Evolutionary conservation across 2,329 filamentous ascomycete genomes (phyloP), one percentile per base, ranked within the genome.

Genomic region (Ophiosphaerella herpotricha): DNA sequence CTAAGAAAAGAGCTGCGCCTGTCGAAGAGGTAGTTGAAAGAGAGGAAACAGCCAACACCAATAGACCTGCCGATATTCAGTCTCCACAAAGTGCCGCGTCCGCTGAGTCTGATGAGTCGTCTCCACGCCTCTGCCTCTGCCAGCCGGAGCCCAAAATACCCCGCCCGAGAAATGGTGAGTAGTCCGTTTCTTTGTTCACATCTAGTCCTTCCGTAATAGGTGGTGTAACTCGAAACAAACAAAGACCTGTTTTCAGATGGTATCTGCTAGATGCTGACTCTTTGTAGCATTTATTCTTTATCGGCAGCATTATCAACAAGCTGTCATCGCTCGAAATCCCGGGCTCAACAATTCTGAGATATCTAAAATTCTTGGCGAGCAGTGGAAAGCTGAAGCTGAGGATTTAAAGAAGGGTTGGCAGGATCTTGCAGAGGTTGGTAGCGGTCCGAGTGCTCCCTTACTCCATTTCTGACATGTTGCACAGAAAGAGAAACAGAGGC

Each of bases 331-430:
- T 46, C 83, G 90, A 61, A 84, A 97, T 66, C 93, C 92, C n/a
- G 89, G 91, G 38, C 84, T 97, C 58, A 87, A 92, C 39, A 97
- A 97, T 74, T 93, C 93, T 3, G 91, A 97, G 44, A 96, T 97
- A 63, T 97, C 93, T 58, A 97, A 97, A 75, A 95, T 97, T 63
- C 96, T 97, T 61, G 93, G 93, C 44, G 85, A 91, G 71, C 88
- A 92, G 82, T 99, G 94, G 94, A 86, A 88, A 66, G 82, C 85
- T 48, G 86, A 95, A 67, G 76, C 85, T 4, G 82, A 87, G 21
- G 84, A 89, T 45, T 81, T 86, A 49, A 96, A 96, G 75, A 84
- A 86, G 57, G 83, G 87, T 71, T 99, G 94, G 94, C 96, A 94
- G 73, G 82, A 82, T 53, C 82, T 96, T 48, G 94, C 94, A 52